phyloP scores from a whole-genome alignment of 208 protist species.

The Phytomonas sp. region DNA sequence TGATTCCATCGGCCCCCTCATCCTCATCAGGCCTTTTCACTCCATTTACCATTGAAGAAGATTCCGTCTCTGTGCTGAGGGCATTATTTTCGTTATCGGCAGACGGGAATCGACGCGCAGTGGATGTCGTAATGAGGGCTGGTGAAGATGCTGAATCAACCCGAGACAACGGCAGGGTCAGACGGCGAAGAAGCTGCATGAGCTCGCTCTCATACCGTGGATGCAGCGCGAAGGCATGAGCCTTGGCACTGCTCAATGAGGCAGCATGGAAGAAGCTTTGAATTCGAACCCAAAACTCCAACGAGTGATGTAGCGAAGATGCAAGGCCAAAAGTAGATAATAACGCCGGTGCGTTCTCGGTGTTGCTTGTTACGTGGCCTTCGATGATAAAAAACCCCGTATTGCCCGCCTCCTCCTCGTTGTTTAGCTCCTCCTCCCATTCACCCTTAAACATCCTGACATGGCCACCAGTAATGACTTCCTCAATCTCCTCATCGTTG shows the following conservation, averaged over 20 bases:
- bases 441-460: background rate
- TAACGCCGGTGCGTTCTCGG: background rate
- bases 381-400: background rate
- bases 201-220: constrained; percentile 68
- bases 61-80: background rate
- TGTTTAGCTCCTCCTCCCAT: background rate
- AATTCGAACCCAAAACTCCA: constrained; percentile 65
- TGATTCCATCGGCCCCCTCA: background rate
- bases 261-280: constrained; percentile 57
- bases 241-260: constrained; percentile 47
- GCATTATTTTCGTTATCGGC: background rate
- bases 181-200: constrained; percentile 43
- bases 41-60: background rate
- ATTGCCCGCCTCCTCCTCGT: constrained; percentile 6
- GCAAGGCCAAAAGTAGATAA: constrained; percentile 21
- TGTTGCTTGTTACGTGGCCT: background rate
- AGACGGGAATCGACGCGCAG: background rate
- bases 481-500: constrained; percentile 19
- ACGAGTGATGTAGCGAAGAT: constrained; percentile 29
- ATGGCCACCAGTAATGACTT: constrained; percentile 14
- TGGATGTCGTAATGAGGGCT: background rate
- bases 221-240: constrained; percentile 44
- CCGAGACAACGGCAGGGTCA: constrained; percentile 12
- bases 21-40: background rate
- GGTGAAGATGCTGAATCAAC: background rate